phyloP scores from a whole-genome alignment of 2,329 filamentous ascomycete genomes.

The Cladosporium sp. region DNA sequence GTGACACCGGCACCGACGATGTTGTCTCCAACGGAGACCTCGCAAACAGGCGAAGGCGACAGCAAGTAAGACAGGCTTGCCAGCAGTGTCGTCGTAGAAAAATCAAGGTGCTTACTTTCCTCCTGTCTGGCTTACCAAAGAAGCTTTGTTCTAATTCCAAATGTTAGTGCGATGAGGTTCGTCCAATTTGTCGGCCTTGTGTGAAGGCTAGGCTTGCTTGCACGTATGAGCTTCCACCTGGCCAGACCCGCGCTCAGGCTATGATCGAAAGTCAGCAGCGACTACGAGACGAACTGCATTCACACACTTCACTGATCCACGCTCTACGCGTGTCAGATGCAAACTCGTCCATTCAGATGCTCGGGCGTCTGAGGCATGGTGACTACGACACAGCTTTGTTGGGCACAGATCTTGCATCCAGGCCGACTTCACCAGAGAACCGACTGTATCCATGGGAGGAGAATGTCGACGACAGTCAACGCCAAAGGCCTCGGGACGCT shows the following conservation, averaged over 20 bases:
- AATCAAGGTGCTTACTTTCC: conserved; percentile 2
- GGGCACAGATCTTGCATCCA: background rate
- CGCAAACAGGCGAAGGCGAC: conserved; percentile 6
- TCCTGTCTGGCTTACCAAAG: background rate
- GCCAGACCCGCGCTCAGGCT: conserved; percentile 10
- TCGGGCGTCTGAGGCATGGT: conserved; percentile 11
- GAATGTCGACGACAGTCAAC: background rate
- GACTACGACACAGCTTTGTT: conserved; percentile 8
- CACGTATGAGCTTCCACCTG: conserved; percentile 10
- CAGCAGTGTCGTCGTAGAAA: conserved; percentile 13
- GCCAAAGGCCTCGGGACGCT: background rate
- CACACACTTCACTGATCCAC: conserved; percentile 7
- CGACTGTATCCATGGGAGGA: conserved; percentile 8
- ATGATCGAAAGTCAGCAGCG: conserved; percentile 11
- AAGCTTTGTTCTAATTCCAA: background rate
- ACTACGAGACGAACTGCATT: conserved; percentile 6
- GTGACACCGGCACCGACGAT: conserved; percentile 3
- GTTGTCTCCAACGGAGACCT: conserved; percentile 4
- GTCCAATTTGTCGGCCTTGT: conserved; percentile 9
- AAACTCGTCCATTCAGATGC: background rate
- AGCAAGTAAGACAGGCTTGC: conserved; percentile 12
- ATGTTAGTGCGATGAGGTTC: conserved; percentile 9
- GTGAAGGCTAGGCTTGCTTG: conserved; percentile 10
- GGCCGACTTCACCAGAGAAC: background rate
- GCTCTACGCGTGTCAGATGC: conserved; percentile 9